Evolutionary conservation across 176 grass and related monocot species (phyloP).

Genomic region (Areca catechu): DNA sequence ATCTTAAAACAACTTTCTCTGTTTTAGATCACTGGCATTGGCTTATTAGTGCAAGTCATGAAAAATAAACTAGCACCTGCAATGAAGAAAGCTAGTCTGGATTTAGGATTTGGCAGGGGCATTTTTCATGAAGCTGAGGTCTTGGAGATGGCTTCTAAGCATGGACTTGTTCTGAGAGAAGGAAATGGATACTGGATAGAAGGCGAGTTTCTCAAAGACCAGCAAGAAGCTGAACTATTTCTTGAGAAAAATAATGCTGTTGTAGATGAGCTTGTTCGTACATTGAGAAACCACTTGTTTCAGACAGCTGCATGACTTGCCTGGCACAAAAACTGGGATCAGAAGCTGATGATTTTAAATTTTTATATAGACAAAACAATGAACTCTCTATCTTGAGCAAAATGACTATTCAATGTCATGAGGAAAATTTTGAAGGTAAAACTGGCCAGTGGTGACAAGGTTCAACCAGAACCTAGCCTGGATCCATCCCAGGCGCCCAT

Average conservation of each 20-base stretch:
- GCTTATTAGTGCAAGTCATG: slow-evolving; percentile 61
- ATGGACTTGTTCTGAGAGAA: slow-evolving; percentile 53
- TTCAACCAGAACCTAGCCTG: too few species aligned
- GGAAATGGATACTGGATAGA: slow-evolving; percentile 76
- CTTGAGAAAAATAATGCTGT: slow-evolving; percentile 39
- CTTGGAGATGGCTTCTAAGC: slow-evolving; percentile 56
- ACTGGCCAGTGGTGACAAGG: too few species aligned
- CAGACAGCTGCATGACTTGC: slow-evolving; percentile 19
- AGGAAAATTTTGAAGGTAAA: too few species aligned
- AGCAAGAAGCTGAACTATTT: slow-evolving; percentile 55
- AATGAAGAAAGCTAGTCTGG: slow-evolving; percentile 62
- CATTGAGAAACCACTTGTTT: slow-evolving; percentile 45
- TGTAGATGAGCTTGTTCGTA: slow-evolving; percentile 37
- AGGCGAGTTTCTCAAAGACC: slow-evolving; percentile 29
- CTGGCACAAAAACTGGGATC: not conserved
- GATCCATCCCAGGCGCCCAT: too few species aligned
- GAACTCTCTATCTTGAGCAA: not conserved
- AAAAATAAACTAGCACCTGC: slow-evolving; percentile 86
- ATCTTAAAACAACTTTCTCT: slow-evolving; percentile 1
- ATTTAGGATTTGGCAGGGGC: slow-evolving; percentile 72
- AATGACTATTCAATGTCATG: too few species aligned
- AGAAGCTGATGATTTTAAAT: slow-evolving; percentile 1
- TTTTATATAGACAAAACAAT: not conserved
- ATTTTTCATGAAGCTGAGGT: slow-evolving; percentile 66
- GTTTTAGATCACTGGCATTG: slow-evolving; percentile 60